Percentiles rank a stretch among this genome's conserved stretches.
These are phyloP conservation scores for Macrolepiota fuliginosa DNA, from an alignment of 768 basidiomycete species.

Conservation along the genomic window DNA sequence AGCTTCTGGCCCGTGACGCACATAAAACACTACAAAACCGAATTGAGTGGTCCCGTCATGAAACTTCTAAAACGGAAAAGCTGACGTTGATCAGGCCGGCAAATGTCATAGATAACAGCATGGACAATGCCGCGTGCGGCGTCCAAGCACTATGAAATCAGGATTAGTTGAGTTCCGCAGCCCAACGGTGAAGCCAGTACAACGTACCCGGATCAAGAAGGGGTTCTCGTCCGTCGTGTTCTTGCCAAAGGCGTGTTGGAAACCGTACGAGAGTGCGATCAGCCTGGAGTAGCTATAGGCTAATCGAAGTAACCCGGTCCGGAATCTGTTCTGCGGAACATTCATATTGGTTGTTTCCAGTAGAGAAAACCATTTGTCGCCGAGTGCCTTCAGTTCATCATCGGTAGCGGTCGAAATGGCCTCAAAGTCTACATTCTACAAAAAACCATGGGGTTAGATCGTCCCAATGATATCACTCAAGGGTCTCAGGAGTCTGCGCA, in stretches of 20 bases:
- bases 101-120: conserved; percentile 58
- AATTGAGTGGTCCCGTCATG: background rate
- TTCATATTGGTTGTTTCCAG: conserved; percentile 49
- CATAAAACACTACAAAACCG: conserved; percentile 34
- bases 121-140: conserved; percentile 67
- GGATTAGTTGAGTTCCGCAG: background rate
- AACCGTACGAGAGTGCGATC: conserved; percentile 68
- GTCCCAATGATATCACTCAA: background rate
- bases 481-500: conserved; percentile 20
- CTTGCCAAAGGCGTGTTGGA: conserved; percentile 74
- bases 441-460: background rate
- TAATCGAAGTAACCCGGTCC: conserved; percentile 57
- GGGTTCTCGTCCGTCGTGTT: conserved; percentile 58
- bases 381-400: conserved; percentile 59
- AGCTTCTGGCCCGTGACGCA: conserved; percentile 76
- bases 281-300: conserved; percentile 71
- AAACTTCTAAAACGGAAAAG: conserved; percentile 7
- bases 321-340: conserved; percentile 57
- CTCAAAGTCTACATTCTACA: conserved; percentile 63
- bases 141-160: conserved; percentile 49
- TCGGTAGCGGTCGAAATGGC: conserved; percentile 63
- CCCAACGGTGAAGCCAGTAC: background rate
- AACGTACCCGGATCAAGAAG: conserved; percentile 61
- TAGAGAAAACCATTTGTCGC: conserved; percentile 54
- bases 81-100: conserved; percentile 53